Conservation (phyloP, 202 grass and related monocot species). For the Eragrostis tef region DNA sequence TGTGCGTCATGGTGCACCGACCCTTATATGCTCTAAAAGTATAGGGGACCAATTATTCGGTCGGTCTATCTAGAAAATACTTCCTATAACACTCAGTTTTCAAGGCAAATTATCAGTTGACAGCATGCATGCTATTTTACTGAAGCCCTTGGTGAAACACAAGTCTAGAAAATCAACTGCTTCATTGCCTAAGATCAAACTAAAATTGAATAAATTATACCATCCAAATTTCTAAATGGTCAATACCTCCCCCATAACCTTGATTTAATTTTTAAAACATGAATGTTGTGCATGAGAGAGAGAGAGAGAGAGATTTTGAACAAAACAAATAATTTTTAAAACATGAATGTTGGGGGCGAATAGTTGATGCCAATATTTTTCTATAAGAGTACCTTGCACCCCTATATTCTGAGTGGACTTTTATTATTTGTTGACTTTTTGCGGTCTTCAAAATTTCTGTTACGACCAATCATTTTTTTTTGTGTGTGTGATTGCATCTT, state of each 20-base stretch:
- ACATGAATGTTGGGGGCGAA: no score
- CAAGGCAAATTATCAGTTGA: not conserved
- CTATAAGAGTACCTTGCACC: not conserved
- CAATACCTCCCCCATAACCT: no score
- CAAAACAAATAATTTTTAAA: no score
- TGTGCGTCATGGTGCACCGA: slow-evolving; percentile 35
- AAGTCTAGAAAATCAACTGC: not conserved
- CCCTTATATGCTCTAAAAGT: slow-evolving; percentile 18
- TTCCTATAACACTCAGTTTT: not conserved
- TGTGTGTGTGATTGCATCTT: not conserved
- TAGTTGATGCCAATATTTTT: not conserved
- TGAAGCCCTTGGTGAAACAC: not conserved
- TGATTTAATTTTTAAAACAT: no score
- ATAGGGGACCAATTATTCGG: slow-evolving; percentile 42
- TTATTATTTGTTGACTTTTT: no score
- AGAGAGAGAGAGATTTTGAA: no score
- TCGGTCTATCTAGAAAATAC: slow-evolving; percentile 24
- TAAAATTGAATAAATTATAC: not conserved
- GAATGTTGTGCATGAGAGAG: no score
- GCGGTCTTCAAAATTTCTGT: not conserved
- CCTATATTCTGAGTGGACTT: not conserved
- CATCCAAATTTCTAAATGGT: not conserved
- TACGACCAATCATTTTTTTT: not conserved
- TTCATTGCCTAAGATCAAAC: not conserved
- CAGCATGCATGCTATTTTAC: not conserved